These are phyloP conservation scores for Garcia nutans DNA, from an alignment of 345 rosid species.

Conservation along the genomic window DNA sequence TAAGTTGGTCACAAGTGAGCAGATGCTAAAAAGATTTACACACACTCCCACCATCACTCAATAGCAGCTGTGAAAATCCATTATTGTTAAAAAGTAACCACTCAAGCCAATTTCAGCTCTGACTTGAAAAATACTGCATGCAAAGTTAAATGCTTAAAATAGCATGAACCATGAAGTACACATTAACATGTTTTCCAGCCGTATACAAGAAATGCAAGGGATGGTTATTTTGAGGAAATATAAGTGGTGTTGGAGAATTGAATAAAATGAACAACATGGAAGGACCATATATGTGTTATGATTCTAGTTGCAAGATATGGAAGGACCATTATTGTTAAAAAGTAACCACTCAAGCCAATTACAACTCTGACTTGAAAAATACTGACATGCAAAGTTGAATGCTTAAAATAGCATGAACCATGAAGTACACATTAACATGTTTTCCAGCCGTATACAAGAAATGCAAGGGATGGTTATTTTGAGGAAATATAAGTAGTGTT, in stretches of 20 bases:
- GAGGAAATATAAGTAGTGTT: not conserved
- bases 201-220: not conserved
- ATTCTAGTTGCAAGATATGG: too few species aligned
- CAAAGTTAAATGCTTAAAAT: not conserved
- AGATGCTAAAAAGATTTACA: not conserved
- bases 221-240: not conserved
- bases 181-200: not conserved
- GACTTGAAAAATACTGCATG: conserved; percentile 3
- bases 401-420: not conserved
- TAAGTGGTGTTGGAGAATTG: not conserved
- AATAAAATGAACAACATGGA: too few species aligned
- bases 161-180: not conserved
- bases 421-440: not conserved
- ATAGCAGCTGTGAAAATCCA: not conserved
- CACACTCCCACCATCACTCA: not conserved
- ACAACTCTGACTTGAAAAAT: not conserved
- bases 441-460: not conserved
- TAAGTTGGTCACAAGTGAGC: not conserved
- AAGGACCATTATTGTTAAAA: not conserved
- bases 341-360: not conserved
- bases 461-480: not conserved
- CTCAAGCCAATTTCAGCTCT: not conserved
- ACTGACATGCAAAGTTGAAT: not conserved
- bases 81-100: not conserved
- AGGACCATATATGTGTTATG: too few species aligned